phyloP scores from a whole-genome alignment of 2,329 filamentous ascomycete genomes.

The Cytospora mali region DNA sequence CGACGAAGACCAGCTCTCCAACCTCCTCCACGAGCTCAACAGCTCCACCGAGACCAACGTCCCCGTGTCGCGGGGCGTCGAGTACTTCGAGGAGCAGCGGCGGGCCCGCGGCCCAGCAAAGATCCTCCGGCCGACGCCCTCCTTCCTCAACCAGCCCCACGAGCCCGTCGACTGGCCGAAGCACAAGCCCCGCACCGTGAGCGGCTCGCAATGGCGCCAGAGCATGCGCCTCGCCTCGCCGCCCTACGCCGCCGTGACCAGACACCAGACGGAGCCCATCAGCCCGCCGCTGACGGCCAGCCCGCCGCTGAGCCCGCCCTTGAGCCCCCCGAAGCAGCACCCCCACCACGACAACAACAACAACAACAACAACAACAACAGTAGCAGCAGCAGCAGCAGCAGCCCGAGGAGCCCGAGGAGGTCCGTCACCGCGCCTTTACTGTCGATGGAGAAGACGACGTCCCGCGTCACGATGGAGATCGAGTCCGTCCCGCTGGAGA shows the following conservation, averaged over 20 bases:
- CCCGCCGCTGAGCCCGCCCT: slow-evolving; percentile 21
- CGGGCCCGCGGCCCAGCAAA: slow-evolving; percentile 2
- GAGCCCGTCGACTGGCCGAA: slow-evolving; percentile 28
- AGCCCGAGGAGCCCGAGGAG: slow-evolving; percentile 21
- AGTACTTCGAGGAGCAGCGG: slow-evolving; percentile 33
- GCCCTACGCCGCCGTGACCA: slow-evolving; percentile 15
- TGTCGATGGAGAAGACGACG: slow-evolving; percentile 17
- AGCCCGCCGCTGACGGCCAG: slow-evolving; percentile 26
- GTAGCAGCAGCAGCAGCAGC: neutral
- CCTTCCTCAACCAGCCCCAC: slow-evolving; percentile 27
- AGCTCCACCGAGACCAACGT: slow-evolving; percentile 34
- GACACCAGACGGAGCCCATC: slow-evolving; percentile 24
- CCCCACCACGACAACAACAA: no score
- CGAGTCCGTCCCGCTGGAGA: slow-evolving; percentile 3
- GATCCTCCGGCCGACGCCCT: slow-evolving; percentile 23
- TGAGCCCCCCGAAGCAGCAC: slow-evolving; percentile 12
- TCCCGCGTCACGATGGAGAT: neutral
- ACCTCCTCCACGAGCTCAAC: slow-evolving; percentile 35
- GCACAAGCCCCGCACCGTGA: slow-evolving; percentile 26
- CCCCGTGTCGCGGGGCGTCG: slow-evolving; percentile 34
- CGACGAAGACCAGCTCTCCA: slow-evolving; percentile 35
- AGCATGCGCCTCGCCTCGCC: slow-evolving; percentile 27
- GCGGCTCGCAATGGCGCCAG: slow-evolving; percentile 26
- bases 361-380: neutral
- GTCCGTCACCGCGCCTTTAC: slow-evolving; percentile 21